These are phyloP conservation scores for Entomortierella lignicola DNA, from an alignment of 192 early-diverging fungal genomes.

Conservation along the genomic window DNA sequence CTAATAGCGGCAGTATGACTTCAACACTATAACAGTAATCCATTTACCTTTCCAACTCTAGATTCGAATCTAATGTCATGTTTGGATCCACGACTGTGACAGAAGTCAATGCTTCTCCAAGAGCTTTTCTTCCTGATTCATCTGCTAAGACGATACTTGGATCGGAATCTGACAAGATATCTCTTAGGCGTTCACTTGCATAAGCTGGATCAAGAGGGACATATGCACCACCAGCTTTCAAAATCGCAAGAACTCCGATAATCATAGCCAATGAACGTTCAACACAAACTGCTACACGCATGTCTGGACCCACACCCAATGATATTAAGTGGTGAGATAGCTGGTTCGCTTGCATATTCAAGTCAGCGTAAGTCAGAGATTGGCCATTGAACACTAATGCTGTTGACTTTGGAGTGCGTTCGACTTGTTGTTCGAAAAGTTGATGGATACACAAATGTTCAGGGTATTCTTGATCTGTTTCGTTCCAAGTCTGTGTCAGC, in stretches of 20 bases:
- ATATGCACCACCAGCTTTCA: constrained; percentile 54
- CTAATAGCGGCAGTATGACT: too few species aligned
- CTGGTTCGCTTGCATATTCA: constrained; percentile 6
- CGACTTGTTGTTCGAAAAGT: constrained; percentile 11
- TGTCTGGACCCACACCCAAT: constrained; percentile 1
- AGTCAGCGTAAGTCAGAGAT: constrained; percentile 13
- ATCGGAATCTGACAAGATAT: constrained; percentile 27
- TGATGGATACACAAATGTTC: constrained; percentile 3
- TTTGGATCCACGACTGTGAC: constrained; percentile 11
- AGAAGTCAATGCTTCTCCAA: background rate
- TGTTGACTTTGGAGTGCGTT: background rate
- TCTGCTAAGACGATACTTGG: constrained; percentile 7
- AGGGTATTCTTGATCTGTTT: background rate
- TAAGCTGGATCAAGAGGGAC: constrained; percentile 50
- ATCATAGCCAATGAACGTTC: constrained; percentile 10
- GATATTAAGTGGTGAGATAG: constrained; percentile 15
- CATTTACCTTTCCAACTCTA: too few species aligned
- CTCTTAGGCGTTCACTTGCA: constrained; percentile 30
- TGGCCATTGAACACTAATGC: constrained; percentile 14
- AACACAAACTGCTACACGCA: constrained; percentile 6
- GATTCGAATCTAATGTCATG: too few species aligned
- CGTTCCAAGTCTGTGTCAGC: constrained; percentile 11
- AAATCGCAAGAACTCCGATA: constrained; percentile 33
- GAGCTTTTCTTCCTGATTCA: background rate
- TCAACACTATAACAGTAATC: too few species aligned